Conservation (phyloP, 306 rosid genomes). For the Cucurbita ficifolia region DNA sequence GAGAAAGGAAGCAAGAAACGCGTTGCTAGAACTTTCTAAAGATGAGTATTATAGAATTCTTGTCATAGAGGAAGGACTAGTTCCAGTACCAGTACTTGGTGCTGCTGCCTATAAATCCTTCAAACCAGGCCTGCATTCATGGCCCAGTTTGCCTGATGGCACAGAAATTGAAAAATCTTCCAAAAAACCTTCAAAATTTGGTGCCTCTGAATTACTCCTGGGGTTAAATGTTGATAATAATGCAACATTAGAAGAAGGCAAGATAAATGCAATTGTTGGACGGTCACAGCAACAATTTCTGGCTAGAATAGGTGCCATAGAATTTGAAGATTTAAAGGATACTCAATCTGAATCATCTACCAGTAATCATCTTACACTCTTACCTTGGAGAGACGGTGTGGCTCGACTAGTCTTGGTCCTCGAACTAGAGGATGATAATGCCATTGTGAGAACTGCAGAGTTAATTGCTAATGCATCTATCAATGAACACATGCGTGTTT, state of each 20-base stretch:
- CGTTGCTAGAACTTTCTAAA: conserved; percentile 58
- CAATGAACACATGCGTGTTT: conserved; percentile 60
- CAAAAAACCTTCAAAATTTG: conserved; percentile 47
- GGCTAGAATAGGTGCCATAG: conserved; percentile 71
- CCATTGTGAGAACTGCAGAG: conserved; percentile 45
- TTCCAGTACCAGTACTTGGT: conserved; percentile 78
- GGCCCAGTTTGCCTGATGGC: conserved; percentile 81
- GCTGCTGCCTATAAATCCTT: conserved; percentile 67
- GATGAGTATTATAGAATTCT: conserved; percentile 60
- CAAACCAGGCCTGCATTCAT: conserved; percentile 34
- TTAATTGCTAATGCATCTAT: conserved; percentile 66
- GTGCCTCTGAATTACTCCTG: conserved; percentile 70
- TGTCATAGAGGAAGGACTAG: conserved; percentile 75
- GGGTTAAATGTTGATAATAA: conserved; percentile 53
- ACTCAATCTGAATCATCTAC: conserved; percentile 31
- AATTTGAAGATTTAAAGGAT: conserved; percentile 25
- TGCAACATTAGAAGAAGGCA: conserved; percentile 54
- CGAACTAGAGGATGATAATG: conserved; percentile 53
- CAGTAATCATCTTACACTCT: conserved; percentile 32
- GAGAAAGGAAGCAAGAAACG: conserved; percentile 75
- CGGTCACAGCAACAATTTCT: conserved; percentile 66
- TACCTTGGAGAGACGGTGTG: conserved; percentile 78
- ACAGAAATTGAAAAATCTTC: conserved; percentile 48
- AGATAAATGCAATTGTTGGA: conserved; percentile 55
- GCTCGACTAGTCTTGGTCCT: conserved; percentile 73